Percentiles rank a stretch among this genome's conserved stretches.
Conservation (phyloP, 495 filamentous ascomycete species). For the Haplographium delicatum region DNA sequence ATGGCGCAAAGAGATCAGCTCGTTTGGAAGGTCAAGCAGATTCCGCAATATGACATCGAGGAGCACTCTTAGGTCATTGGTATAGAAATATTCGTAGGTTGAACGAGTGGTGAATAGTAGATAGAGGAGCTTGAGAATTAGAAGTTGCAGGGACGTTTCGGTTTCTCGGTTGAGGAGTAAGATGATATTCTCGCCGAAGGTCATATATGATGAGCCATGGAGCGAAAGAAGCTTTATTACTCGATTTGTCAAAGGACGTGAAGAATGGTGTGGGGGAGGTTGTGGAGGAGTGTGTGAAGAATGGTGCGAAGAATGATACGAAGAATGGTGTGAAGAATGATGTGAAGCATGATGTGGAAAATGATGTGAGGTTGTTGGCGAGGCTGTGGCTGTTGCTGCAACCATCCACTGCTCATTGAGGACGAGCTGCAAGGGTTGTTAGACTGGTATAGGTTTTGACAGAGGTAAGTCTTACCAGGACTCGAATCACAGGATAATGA, state of each 20-base stretch:
- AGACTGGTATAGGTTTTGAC: conserved; percentile 13
- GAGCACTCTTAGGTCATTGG: conserved; percentile 90
- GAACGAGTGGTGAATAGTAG: conserved; percentile 85
- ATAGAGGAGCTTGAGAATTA: conserved; percentile 93
- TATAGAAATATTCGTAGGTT: conserved; percentile 97
- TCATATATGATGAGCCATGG: conserved; percentile 76
- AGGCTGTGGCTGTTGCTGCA: conserved; percentile 50
- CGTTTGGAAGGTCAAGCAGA: conserved; percentile 82
- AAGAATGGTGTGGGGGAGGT: conserved; percentile 46
- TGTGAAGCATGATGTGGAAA: conserved; percentile 36
- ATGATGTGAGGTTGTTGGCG: conserved; percentile 47
- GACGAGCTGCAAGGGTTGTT: conserved; percentile 62
- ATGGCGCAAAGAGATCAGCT: conserved; percentile 74
- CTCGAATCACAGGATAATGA: conserved; percentile 91
- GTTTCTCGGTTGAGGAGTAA: conserved; percentile 93
- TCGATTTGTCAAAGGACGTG: conserved; percentile 71
- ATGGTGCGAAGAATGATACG: too few relatives aligned
- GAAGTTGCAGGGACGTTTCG: conserved; percentile 84
- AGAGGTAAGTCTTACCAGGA: conserved; percentile 58
- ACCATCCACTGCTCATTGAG: conserved; percentile 99
- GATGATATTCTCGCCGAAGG: conserved; percentile 97
- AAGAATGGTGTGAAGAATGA: too few relatives aligned
- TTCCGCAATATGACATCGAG: conserved; percentile 96
- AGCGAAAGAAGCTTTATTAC: conserved; percentile 84
- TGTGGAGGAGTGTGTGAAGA: conserved; percentile 41